Conservation (phyloP, 179 eudicot species). For the Patellifolia procumbens region DNA sequence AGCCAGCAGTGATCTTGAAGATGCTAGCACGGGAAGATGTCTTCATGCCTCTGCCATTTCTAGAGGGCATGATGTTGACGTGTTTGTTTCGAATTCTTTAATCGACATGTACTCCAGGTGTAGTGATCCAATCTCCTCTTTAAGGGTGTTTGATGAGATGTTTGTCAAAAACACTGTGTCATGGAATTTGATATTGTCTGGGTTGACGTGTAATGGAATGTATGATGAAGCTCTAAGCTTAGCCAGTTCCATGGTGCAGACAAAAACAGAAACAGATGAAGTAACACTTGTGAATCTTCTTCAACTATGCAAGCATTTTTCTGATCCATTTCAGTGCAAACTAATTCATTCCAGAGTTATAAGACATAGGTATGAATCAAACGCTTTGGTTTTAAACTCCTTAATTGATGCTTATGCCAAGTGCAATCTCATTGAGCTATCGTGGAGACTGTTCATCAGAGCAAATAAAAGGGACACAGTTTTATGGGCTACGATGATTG, state of each 20-base stretch:
- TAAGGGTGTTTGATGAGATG: slow-evolving; percentile 51
- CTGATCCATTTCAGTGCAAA: slow-evolving; percentile 50
- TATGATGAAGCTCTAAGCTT: slow-evolving; percentile 51
- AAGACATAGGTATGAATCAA: slow-evolving; percentile 46
- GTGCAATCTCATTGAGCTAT: slow-evolving; percentile 50
- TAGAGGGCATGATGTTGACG: slow-evolving; percentile 57
- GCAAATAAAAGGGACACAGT: slow-evolving; percentile 44
- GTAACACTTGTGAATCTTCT: slow-evolving; percentile 76
- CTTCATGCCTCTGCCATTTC: slow-evolving; percentile 52
- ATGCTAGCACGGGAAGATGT: slow-evolving; percentile 38
- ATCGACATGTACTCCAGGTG: slow-evolving; percentile 71
- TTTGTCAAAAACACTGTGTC: slow-evolving; percentile 56
- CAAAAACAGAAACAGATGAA: slow-evolving; percentile 57
- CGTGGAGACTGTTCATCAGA: slow-evolving; percentile 51
- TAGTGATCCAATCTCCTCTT: slow-evolving; percentile 52
- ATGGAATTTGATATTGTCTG: slow-evolving; percentile 77
- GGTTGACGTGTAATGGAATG: slow-evolving; percentile 56
- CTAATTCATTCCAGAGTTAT: slow-evolving; percentile 52
- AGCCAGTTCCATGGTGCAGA: slow-evolving; percentile 51
- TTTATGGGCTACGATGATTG: slow-evolving; percentile 85
- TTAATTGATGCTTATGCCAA: slow-evolving; percentile 78
- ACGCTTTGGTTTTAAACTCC: slow-evolving; percentile 55
- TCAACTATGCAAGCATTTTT: slow-evolving; percentile 54
- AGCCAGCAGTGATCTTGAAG: slow-evolving; percentile 53
- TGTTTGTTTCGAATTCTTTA: slow-evolving; percentile 57